Percentiles rank a stretch among this genome's conserved stretches.
Evolutionary conservation across 2,329 filamentous ascomycete species (phyloP).

Genomic region (Nakataea oryzae): DNA sequence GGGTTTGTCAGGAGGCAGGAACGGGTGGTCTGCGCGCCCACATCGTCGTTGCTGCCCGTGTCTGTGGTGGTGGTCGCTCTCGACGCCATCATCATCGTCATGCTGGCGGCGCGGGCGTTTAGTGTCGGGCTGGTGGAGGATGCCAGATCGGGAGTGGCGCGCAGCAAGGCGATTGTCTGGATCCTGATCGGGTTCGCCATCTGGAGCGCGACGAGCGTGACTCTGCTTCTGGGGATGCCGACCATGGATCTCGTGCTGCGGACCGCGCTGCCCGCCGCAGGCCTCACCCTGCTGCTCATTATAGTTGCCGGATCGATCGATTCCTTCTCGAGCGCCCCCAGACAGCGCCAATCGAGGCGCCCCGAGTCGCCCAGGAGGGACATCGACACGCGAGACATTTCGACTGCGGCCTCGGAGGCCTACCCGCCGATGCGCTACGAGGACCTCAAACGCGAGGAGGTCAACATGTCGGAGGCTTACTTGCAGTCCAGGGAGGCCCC

Average conservation of each 20-base stretch:
- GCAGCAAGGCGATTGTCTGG: slow-evolving; percentile 29
- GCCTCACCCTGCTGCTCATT: slow-evolving; percentile 35
- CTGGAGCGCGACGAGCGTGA: slow-evolving; percentile 44
- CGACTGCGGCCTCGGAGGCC: slow-evolving; percentile 28
- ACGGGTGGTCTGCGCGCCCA: slow-evolving; percentile 39
- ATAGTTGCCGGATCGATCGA: slow-evolving; percentile 28
- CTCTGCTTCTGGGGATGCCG: slow-evolving; percentile 36
- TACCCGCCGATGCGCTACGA: slow-evolving; percentile 36
- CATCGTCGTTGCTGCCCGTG: slow-evolving; percentile 30
- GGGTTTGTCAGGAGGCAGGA: slow-evolving; percentile 43
- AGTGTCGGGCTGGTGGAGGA: slow-evolving; percentile 23
- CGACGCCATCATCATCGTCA: slow-evolving; percentile 32
- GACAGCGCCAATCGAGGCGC: slow-evolving; percentile 16
- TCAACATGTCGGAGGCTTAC: slow-evolving; percentile 25
- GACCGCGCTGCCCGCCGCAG: slow-evolving; percentile 39
- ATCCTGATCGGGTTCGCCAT: slow-evolving; percentile 33
- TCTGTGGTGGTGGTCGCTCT: slow-evolving; percentile 32
- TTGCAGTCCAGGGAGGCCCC: slow-evolving; percentile 18
- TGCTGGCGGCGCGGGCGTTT: slow-evolving; percentile 27
- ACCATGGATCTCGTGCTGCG: slow-evolving; percentile 30
- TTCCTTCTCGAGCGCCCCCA: slow-evolving; percentile 16
- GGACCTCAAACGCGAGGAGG: slow-evolving; percentile 32
- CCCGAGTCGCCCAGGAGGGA: slow-evolving; percentile 26
- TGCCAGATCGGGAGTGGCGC: slow-evolving; percentile 14
- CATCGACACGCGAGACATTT: slow-evolving; percentile 26